phyloP scores from a whole-genome alignment of 73 alveolate species.

The Blepharisma stoltei region DNA sequence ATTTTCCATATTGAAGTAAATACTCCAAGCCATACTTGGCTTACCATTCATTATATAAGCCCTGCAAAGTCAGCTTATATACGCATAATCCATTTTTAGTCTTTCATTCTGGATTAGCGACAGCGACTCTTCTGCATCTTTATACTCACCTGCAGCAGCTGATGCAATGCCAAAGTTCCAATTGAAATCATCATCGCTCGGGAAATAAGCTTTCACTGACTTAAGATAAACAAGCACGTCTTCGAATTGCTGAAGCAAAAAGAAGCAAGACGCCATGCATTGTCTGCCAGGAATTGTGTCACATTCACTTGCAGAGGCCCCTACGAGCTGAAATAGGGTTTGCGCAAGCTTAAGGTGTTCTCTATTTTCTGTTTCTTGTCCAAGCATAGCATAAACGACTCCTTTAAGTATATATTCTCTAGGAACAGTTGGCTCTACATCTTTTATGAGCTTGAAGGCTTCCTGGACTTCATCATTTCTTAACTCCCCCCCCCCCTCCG shows the following conservation, averaged over 20 bases:
- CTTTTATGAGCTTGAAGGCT: constrained; percentile 94
- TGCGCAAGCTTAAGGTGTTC: constrained; percentile 94
- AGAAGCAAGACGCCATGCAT: constrained; percentile 98
- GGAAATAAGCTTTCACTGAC: constrained; percentile 80
- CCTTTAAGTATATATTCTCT: constrained; percentile 95
- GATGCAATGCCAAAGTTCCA: constrained; percentile 96
- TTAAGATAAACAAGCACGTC: constrained; percentile 74
- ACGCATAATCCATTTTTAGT: constrained; percentile 59
- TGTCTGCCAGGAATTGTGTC: constrained; percentile 99
- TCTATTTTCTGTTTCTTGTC: constrained; percentile 83
- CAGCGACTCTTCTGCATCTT: constrained; percentile 87
- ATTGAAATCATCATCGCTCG: constrained; percentile 96
- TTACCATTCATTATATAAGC: constrained; percentile 93
- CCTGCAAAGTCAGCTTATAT: constrained; percentile 89
- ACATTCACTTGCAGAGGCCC: constrained; percentile 97
- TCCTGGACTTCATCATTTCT: constrained; percentile 86
- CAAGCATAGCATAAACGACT: constrained; percentile 97
- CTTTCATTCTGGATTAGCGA: constrained; percentile 75
- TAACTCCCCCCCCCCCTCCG: no score
- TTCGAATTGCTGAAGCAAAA: constrained; percentile 65
- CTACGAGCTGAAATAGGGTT: constrained; percentile 91
- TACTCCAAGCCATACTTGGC: constrained; percentile 66
- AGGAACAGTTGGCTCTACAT: constrained; percentile 94
- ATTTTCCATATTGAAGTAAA: constrained; percentile 93
- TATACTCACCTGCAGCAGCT: constrained; percentile 88